phyloP scores from a whole-genome alignment of 345 rosid genomes.

The Hypericum perforatum region DNA sequence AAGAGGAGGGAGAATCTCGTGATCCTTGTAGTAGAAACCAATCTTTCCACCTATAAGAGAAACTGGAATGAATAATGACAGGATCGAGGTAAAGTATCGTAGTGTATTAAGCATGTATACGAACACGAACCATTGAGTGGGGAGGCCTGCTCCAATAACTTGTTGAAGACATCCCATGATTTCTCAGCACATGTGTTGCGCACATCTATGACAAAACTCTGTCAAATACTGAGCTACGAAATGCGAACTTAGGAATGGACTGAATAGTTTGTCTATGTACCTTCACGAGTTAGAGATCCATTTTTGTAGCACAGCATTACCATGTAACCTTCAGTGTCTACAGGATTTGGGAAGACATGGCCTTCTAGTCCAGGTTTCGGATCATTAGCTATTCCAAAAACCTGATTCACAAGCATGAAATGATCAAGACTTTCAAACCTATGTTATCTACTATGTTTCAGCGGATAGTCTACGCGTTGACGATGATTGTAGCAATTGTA shows the following conservation, averaged over 20 bases:
- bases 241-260: conserved; percentile 7
- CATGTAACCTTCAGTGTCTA: conserved; percentile 82
- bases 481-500: too few species aligned
- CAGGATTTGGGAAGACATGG: conserved; percentile 82
- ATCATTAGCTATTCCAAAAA: conserved; percentile 71
- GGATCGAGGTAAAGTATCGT: background rate
- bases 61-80: conserved; percentile 19
- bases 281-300: conserved; percentile 88
- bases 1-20: conserved; percentile 96
- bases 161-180: conserved; percentile 79
- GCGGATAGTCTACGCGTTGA: too few species aligned
- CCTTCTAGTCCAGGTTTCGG: conserved; percentile 79
- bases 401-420: conserved; percentile 34
- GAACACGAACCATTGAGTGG: conserved; percentile 74
- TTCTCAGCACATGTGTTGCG: conserved; percentile 54
- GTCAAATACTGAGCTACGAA: conserved; percentile 3
- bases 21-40: conserved; percentile 92
- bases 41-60: conserved; percentile 62
- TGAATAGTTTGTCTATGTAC: conserved; percentile 20
- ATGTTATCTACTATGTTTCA: too few species aligned
- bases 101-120: background rate
- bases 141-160: conserved; percentile 54
- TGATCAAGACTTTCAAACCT: background rate
- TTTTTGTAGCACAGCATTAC: conserved; percentile 83
- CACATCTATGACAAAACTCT: conserved; percentile 33